Base-by-base conservation (phyloP, 371 early-diverging fungal species). In the Lichtheimia hyalospora region DNA sequence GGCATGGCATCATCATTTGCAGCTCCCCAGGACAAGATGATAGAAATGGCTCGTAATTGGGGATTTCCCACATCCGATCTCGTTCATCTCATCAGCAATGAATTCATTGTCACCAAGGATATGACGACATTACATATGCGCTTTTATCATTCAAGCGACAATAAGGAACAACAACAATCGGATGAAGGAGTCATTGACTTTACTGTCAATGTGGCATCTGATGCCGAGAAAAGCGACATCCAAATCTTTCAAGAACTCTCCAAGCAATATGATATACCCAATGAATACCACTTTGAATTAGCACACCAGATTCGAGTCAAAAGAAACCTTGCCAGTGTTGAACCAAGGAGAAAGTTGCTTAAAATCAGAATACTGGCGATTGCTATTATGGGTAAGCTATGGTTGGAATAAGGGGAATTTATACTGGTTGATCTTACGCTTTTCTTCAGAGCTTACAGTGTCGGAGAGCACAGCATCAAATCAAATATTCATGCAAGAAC, bases 401-500 rank as follows among this genome's bases (percentile, higher is more conserved):
- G 5, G 10, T 8, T 34, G 34, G 34, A 8, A 27, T 7, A 12
- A 52, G 49, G n/a, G n/a, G n/a, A n/a, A n/a, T n/a, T n/a, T n/a
- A 23, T 25, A 56, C 13, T 48, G 20, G 2, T 42, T 43, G 21
- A 40, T 27, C 44, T 48, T 46, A 23, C 24, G 49, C 16, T 49
- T 49, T 46, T 46, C 24, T 52, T 28, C 68, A 80, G 81, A 83
- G 6, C 82, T 85, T 68, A 79, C 85, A 44, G 75, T 83, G 15
- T 78, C 87, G 2, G 92, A 92, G 67, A 80, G 84, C 1, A 77
- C 86, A 41, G 86, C 91, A 24, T 84, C 88, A 52, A 87, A 85
- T 60, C 84, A 83, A 57, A 75, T 96, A 20, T 90, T 95, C 62
- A 75, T 88, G 14, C 91, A 90, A 67, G 96, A 96, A 58, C 95